Base-by-base conservation (phyloP, 2,329 filamentous ascomycete species). In the Huntiella decipiens region DNA sequence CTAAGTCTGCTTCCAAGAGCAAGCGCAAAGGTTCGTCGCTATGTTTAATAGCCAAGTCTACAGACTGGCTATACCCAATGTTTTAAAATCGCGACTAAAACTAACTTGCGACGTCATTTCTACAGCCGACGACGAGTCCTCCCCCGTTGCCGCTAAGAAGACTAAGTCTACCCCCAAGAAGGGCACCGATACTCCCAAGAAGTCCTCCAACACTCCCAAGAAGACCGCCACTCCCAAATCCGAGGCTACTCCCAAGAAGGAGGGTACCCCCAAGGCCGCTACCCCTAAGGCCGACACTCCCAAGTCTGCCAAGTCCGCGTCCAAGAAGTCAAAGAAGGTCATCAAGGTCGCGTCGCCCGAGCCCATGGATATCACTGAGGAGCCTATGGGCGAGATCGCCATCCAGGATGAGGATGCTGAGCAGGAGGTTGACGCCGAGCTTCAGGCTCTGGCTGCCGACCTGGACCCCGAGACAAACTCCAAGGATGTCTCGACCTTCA, bases 101-200 rank as follows among this genome's bases (percentile, higher is more conserved):
- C 45, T 39, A 6, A 34, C n/a, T 11, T 28, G 22, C 22, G 22
- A 28, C 22, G 15, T 34, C 35, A 45, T 46, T 11, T 6, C 17
- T 19, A 22, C 47, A 66, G 64, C 65, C n/a, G 53, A 59, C 50
- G 65, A 67, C 31, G 64, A 67, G 54, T 56, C 60, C n/a, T 65
- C 63, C 4, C 63, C 64, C 38, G 58, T 64, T 46, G 60, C 61
- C 13, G 45, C 58, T 44, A 68, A 68, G 58, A 68, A 68, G 57
- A 55, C 65, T 46, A 70, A 66, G 53, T 56, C 66, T 40, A 58
- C 56, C 12, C 63, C 64, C 55, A 58, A 60, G 31, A 36, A 16
- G 16, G 43, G 8, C 15, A 11, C 38, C 34, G n/a, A 15, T 8
- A 16, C 32, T 8, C 45, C 34, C 31, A 44, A 46, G 47, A 41